Percentiles rank a stretch among this genome's conserved stretches.
Evolutionary conservation across 176 grass and related monocot genomes (phyloP).

Genomic region (Oryza punctata): DNA sequence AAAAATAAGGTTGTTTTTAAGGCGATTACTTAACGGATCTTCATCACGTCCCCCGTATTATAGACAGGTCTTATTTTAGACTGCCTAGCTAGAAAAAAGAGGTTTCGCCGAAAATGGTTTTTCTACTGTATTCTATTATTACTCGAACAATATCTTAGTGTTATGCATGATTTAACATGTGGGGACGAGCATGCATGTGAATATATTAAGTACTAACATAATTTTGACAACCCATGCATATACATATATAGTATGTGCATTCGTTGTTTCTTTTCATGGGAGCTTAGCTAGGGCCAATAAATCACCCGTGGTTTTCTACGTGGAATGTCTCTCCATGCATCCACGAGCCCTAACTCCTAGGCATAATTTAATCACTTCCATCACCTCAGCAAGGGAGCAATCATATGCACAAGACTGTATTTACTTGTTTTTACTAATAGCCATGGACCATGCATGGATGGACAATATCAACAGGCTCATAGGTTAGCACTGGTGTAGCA

Average conservation of each 20-base stretch:
- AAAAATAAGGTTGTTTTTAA: no score
- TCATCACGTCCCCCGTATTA: no score
- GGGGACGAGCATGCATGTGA: not conserved
- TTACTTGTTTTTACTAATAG: no score
- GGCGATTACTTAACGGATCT: no score
- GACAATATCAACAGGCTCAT: no score
- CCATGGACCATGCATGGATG: no score
- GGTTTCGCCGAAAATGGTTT: no score
- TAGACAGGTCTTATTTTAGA: no score
- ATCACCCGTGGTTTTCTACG: not conserved
- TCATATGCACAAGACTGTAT: not conserved
- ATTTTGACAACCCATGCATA: not conserved
- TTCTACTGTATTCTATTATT: no score
- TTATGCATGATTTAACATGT: slow-evolving; percentile 1
- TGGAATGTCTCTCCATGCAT: slow-evolving; percentile 11
- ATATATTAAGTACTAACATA: not conserved
- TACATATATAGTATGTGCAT: not conserved
- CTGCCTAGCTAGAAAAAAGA: no score
- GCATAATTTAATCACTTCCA: slow-evolving; percentile 25
- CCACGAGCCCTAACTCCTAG: not conserved
- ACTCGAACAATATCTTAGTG: not conserved
- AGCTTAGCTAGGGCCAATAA: not conserved
- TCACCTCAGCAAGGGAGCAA: not conserved
- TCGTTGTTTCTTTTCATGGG: not conserved
- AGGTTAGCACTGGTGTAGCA: no score